Conservation (phyloP, 1,284 basidiomycete species). For the Meira miltonrushii region DNA sequence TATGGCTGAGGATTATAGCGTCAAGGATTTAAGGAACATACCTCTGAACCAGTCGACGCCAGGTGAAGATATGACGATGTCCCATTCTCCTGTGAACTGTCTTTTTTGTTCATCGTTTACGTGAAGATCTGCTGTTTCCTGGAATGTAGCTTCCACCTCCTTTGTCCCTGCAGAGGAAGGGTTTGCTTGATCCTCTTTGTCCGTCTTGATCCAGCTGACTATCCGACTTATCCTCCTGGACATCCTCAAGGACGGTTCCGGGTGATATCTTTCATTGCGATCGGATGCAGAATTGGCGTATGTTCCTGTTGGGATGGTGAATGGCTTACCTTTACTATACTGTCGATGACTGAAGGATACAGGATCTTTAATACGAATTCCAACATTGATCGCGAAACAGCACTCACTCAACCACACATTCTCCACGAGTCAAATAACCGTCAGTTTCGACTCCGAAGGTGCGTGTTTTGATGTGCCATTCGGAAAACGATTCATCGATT, state of each 20-base stretch:
- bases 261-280: too few relatives aligned
- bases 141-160: too few relatives aligned
- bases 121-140: not conserved
- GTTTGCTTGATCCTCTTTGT: too few relatives aligned
- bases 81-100: constrained; percentile 18
- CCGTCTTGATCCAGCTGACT: constrained; percentile 7
- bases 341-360: too few relatives aligned
- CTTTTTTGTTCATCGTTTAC: not conserved
- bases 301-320: too few relatives aligned
- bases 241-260: not conserved
- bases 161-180: too few relatives aligned
- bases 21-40: constrained; percentile 16
- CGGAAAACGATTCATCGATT: not conserved
- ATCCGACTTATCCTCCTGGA: constrained; percentile 15
- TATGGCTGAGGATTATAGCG: too few relatives aligned
- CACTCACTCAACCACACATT: constrained; percentile 35
- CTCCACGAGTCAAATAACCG: constrained; percentile 39
- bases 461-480: constrained; percentile 10
- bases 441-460: constrained; percentile 39
- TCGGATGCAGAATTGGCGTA: too few relatives aligned
- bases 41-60: constrained; percentile 33
- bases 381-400: too few relatives aligned
- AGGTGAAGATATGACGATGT: constrained; percentile 31
- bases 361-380: too few relatives aligned
- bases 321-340: too few relatives aligned